phyloP scores from a whole-genome alignment of 768 basidiomycete species.

The Phanerodontia chrysosporium region DNA sequence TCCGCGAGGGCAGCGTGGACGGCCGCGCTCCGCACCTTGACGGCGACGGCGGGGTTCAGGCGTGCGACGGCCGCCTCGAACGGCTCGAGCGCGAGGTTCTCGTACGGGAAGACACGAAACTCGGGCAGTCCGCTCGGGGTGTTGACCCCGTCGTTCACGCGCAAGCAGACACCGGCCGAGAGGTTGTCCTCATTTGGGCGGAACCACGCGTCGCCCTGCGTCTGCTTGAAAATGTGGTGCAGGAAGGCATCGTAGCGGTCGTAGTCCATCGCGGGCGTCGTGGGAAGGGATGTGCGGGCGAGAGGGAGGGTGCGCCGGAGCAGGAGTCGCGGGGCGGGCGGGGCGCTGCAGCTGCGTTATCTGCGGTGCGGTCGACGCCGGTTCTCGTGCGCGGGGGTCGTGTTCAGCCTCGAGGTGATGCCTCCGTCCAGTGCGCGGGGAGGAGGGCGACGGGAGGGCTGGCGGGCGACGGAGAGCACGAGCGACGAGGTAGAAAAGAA shows the following conservation, averaged over 20 bases:
- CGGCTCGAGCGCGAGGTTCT: slow-evolving; percentile 46
- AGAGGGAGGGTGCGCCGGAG: neutral
- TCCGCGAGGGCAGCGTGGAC: slow-evolving; percentile 50
- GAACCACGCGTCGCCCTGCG: slow-evolving; percentile 51
- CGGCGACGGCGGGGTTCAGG: slow-evolving; percentile 52
- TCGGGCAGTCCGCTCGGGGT: slow-evolving; percentile 18
- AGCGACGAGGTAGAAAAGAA: neutral
- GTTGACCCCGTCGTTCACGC: slow-evolving; percentile 34
- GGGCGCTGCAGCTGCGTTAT: neutral
- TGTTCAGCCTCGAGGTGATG: slow-evolving; percentile 6
- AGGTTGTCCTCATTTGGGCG: slow-evolving; percentile 46
- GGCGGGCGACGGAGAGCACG: slow-evolving; percentile 6
- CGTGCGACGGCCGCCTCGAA: slow-evolving; percentile 51
- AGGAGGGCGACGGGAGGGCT: slow-evolving; percentile 2
- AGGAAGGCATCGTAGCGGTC: slow-evolving; percentile 41
- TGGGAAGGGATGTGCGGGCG: neutral
- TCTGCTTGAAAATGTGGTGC: slow-evolving; percentile 42
- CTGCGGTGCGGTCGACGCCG: neutral
- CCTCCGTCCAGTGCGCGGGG: slow-evolving; percentile 2
- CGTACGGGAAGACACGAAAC: slow-evolving; percentile 54
- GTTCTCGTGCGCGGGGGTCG: neutral
- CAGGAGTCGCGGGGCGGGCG: neutral
- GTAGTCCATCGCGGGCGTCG: slow-evolving; percentile 29
- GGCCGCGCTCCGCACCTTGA: slow-evolving; percentile 47
- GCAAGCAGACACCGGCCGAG: slow-evolving; percentile 44